Evolutionary conservation across 352 stramenopile genomes (phyloP).

Genomic region (Pythium oligandrum): DNA sequence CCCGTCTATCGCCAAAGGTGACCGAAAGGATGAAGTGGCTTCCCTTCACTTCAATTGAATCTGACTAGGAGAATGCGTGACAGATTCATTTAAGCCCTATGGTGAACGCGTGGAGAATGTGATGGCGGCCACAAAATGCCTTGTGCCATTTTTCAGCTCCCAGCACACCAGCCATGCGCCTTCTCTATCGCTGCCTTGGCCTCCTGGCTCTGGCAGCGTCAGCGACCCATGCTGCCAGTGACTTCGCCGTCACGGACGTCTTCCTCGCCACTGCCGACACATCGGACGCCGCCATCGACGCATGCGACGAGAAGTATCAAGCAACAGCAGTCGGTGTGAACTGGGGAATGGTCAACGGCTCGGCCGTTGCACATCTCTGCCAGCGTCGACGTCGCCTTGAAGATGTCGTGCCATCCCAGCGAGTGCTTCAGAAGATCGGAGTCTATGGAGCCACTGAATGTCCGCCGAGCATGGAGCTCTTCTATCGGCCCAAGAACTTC

Average conservation of each 20-base stretch:
- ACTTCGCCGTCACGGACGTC: slow-evolving; percentile 6
- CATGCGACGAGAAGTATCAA: slow-evolving; percentile 4
- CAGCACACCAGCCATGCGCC: no score
- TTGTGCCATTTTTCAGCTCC: no score
- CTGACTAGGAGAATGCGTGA: no score
- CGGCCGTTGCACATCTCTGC: slow-evolving; percentile 1
- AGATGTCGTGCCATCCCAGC: not conserved
- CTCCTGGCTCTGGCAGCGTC: no score
- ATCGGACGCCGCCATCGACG: slow-evolving; percentile 5
- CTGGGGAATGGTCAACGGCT: slow-evolving; percentile 1
- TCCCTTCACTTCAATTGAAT: no score
- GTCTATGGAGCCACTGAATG: not conserved
- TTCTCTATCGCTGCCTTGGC: no score
- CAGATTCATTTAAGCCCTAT: no score
- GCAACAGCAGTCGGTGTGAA: slow-evolving; percentile 21
- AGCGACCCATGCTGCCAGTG: not conserved
- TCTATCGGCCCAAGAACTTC: slow-evolving; percentile 8
- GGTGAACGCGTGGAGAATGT: no score
- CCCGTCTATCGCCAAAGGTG: no score
- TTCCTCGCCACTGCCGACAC: slow-evolving; percentile 1
- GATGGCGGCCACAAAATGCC: no score
- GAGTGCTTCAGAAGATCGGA: slow-evolving; percentile 8
- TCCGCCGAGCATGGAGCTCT: not conserved
- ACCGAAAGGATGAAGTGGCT: no score
- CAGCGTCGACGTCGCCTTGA: slow-evolving; percentile 5